phyloP scores from a whole-genome alignment of 1,284 basidiomycete genomes.

The Puccinia sorghi region DNA sequence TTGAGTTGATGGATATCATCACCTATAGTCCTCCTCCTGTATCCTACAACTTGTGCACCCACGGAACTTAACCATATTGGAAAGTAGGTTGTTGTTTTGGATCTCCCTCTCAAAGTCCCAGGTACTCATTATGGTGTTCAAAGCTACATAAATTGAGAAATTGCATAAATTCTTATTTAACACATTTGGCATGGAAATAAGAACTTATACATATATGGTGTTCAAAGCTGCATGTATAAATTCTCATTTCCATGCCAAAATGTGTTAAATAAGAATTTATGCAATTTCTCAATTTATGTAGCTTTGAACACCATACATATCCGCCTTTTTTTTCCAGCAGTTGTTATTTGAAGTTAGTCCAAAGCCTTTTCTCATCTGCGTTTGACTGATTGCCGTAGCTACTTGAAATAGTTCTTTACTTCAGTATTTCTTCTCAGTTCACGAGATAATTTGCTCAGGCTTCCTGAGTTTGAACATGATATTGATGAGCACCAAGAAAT shows the following conservation, averaged over 20 bases:
- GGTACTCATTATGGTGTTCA: not conserved
- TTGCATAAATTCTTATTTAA: too few relatives aligned
- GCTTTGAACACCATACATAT: too few relatives aligned
- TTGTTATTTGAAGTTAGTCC: slow-evolving; percentile 48
- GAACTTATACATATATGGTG: too few relatives aligned
- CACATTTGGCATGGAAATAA: too few relatives aligned
- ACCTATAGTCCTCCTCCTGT: slow-evolving; percentile 57
- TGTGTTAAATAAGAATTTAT: too few relatives aligned
- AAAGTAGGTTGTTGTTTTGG: slow-evolving; percentile 69
- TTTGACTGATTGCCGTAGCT: slow-evolving; percentile 9
- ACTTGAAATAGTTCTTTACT: slow-evolving; percentile 32
- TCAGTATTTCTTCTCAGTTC: slow-evolving; percentile 93
- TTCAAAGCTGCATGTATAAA: too few relatives aligned
- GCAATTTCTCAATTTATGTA: too few relatives aligned
- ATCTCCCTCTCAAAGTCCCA: slow-evolving; percentile 70
- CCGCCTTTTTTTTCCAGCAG: slow-evolving; percentile 41
- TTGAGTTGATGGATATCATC: slow-evolving; percentile 28
- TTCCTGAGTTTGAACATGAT: slow-evolving; percentile 63
- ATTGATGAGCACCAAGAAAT: slow-evolving; percentile 61
- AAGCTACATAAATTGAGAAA: too few relatives aligned
- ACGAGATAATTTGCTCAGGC: slow-evolving; percentile 71
- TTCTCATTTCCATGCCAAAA: too few relatives aligned
- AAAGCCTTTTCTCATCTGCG: not conserved
- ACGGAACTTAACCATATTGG: slow-evolving; percentile 86
- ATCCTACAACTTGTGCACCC: slow-evolving; percentile 70